These are phyloP conservation scores for Cymbidium sinense DNA, from an alignment of 106 monocot genomes.

Conservation along the genomic window DNA sequence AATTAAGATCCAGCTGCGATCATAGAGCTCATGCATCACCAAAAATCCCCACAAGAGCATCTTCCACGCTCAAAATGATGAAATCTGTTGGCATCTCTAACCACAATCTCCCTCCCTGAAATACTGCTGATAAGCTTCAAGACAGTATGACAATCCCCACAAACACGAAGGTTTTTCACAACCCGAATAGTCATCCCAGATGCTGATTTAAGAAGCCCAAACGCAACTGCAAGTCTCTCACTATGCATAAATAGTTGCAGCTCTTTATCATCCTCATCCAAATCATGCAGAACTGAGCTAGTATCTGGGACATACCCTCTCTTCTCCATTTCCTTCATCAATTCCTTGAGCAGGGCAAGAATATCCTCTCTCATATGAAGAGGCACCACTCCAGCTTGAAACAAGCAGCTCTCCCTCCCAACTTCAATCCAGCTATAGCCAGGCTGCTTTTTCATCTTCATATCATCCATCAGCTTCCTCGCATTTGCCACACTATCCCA, in stretches of 20 bases:
- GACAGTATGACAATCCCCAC: slow-evolving; percentile 64
- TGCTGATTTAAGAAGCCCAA: slow-evolving; percentile 47
- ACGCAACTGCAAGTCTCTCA: slow-evolving; percentile 72
- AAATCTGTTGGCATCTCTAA: slow-evolving; percentile 14
- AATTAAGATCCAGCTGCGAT: background rate
- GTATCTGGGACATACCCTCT: slow-evolving; percentile 74
- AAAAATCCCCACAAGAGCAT: slow-evolving; percentile 12
- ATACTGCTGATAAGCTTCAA: slow-evolving; percentile 61
- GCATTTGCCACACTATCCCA: slow-evolving; percentile 57
- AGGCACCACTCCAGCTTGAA: slow-evolving; percentile 62
- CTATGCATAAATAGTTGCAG: slow-evolving; percentile 58
- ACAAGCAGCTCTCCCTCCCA: slow-evolving; percentile 49
- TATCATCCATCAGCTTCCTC: slow-evolving; percentile 47
- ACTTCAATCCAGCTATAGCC: slow-evolving; percentile 75
- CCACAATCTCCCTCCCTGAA: slow-evolving; percentile 33
- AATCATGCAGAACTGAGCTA: slow-evolving; percentile 58
- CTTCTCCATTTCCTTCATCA: slow-evolving; percentile 51
- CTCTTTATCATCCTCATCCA: slow-evolving; percentile 76
- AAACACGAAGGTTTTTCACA: slow-evolving; percentile 82
- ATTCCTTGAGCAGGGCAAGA: slow-evolving; percentile 32
- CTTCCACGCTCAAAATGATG: slow-evolving; percentile 5
- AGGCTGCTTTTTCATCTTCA: slow-evolving; percentile 58
- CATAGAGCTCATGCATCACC: background rate
- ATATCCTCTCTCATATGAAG: slow-evolving; percentile 38
- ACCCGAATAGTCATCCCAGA: slow-evolving; percentile 51